Percentiles rank a stretch among this genome's conserved stretches.
Conservation (phyloP, 805 yeast species). For the Cyberlindnera bimundalis region DNA sequence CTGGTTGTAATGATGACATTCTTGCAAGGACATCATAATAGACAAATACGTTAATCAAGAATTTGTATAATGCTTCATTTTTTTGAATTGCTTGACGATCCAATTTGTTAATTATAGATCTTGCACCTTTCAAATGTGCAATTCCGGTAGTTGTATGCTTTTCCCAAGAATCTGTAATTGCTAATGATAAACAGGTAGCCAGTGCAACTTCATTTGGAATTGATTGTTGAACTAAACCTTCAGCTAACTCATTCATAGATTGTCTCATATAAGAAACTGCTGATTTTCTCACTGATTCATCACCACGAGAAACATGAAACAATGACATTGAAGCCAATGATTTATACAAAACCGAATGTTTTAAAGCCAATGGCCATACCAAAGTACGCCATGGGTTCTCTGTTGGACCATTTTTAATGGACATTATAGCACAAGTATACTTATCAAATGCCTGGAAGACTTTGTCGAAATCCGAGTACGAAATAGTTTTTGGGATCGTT, state of each 20-base stretch:
- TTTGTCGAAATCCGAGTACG: conserved; percentile 16
- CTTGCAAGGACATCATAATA: conserved; percentile 67
- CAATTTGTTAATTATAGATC: conserved; percentile 51
- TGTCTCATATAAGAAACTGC: conserved; percentile 58
- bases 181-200: conserved; percentile 59
- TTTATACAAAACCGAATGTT: conserved; percentile 54
- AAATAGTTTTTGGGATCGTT: not conserved
- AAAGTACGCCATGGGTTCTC: conserved; percentile 68
- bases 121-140: conserved; percentile 66
- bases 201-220: conserved; percentile 64
- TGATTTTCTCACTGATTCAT: conserved; percentile 40
- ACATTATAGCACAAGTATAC: conserved; percentile 51
- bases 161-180: conserved; percentile 69
- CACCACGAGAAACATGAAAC: conserved; percentile 52
- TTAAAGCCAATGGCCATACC: conserved; percentile 53
- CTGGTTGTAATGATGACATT: conserved; percentile 50
- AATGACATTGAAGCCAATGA: conserved; percentile 66
- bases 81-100: conserved; percentile 11
- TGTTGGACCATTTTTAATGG: conserved; percentile 58
- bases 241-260: conserved; percentile 56
- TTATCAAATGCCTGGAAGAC: conserved; percentile 38
- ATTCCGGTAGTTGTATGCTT: conserved; percentile 64
- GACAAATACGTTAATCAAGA: conserved; percentile 48
- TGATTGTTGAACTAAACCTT: conserved; percentile 44
- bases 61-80: conserved; percentile 20